Conservation (phyloP, 768 basidiomycete species). For the Mycena rebaudengoi region DNA sequence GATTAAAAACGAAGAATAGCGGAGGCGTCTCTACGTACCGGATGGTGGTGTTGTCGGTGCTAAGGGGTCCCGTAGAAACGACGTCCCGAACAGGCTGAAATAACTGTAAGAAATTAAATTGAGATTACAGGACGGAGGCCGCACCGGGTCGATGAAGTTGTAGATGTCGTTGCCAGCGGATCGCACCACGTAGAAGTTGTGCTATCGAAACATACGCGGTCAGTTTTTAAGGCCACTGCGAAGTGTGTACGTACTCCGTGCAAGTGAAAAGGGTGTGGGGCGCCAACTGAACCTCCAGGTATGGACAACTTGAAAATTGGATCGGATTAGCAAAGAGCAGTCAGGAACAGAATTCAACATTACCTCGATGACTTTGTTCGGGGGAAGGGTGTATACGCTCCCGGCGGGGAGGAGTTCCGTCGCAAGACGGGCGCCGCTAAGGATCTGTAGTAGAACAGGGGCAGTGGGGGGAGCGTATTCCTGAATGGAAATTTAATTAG, state of each 20-base stretch:
- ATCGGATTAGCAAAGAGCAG: not conserved
- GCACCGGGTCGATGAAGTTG: conserved; percentile 21
- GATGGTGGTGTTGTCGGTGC: conserved; percentile 1
- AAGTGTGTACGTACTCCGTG: not conserved
- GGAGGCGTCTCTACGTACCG: not conserved
- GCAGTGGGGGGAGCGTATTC: not conserved
- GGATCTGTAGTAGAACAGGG: conserved; percentile 19
- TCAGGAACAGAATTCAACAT: not conserved
- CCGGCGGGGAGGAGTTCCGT: conserved; percentile 34
- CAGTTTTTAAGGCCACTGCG: not conserved
- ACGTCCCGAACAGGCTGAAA: conserved; percentile 11
- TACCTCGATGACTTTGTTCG: conserved; percentile 14
- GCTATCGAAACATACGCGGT: conserved; percentile 7
- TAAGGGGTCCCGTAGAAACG: not conserved
- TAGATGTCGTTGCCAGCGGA: conserved; percentile 33
- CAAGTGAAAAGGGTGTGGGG: conserved; percentile 3
- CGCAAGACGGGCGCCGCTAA: conserved; percentile 38
- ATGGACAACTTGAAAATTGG: conserved; percentile 3
- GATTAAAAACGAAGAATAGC: too few species aligned
- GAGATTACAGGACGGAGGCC: not conserved
- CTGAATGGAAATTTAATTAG: not conserved
- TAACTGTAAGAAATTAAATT: not conserved
- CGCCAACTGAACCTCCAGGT: not conserved
- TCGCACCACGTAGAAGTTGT: conserved; percentile 42
- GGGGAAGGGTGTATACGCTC: conserved; percentile 12